Percentiles rank a stretch among this genome's conserved stretches.
These are phyloP conservation scores for Tulasnella calospora DNA, from an alignment of 768 basidiomycete genomes.

Conservation along the genomic window DNA sequence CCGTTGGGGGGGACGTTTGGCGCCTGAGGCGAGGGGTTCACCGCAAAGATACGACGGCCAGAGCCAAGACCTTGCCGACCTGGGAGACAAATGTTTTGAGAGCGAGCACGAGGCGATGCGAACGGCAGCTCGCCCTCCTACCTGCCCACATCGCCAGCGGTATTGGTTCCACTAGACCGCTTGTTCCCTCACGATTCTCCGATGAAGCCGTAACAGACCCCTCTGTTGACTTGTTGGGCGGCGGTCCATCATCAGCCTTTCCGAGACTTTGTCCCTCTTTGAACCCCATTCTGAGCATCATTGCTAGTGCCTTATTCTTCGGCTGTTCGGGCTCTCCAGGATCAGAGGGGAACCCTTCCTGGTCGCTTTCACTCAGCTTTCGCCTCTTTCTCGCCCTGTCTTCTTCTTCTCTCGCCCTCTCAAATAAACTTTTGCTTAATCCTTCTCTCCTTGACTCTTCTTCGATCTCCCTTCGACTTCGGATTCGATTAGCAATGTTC, in stretches of 20 bases:
- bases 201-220: conserved; percentile 23
- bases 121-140: conserved; percentile 36
- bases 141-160: conserved; percentile 80
- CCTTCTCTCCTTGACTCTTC: conserved; percentile 38
- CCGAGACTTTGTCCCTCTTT: conserved; percentile 78
- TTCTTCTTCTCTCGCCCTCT: conserved; percentile 63
- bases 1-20: conserved; percentile 40
- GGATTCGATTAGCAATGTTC: conserved; percentile 58
- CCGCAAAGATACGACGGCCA: conserved; percentile 53
- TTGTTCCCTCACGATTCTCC: conserved; percentile 6
- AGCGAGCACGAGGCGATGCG: neutral
- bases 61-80: conserved; percentile 64
- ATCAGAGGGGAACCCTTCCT: neutral
- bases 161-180: conserved; percentile 61
- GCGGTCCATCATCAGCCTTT: neutral
- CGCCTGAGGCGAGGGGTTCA: conserved; percentile 68
- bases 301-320: conserved; percentile 70
- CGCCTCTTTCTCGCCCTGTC: conserved; percentile 35
- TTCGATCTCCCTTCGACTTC: conserved; percentile 48
- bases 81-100: conserved; percentile 35
- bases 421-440: conserved; percentile 71
- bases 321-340: neutral
- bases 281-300: conserved; percentile 96
- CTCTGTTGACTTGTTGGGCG: conserved; percentile 30
- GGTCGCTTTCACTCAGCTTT: neutral